Evolutionary conservation across 352 stramenopile species (phyloP).

Genomic region (Pythium diclinum): DNA sequence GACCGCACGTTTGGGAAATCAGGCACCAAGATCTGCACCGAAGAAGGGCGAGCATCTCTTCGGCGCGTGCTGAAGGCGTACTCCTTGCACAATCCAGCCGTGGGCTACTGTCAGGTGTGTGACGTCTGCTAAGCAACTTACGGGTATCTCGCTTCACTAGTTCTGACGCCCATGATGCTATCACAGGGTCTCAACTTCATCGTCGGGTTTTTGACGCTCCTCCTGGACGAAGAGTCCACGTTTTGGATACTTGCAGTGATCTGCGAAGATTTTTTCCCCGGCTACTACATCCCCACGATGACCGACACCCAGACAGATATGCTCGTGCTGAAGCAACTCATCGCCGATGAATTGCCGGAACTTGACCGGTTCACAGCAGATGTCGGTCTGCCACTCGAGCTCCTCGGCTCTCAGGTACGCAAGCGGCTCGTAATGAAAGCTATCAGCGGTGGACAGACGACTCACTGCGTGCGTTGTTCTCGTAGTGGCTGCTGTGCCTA

Average conservation of each 20-base stretch:
- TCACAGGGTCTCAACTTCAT: slow-evolving; percentile 84
- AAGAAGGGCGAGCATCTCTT: slow-evolving; percentile 47
- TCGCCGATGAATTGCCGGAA: slow-evolving; percentile 71
- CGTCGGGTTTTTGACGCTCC: slow-evolving; percentile 78
- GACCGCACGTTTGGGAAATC: slow-evolving; percentile 83
- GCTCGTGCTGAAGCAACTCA: slow-evolving; percentile 85
- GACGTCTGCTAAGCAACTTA: too few species aligned
- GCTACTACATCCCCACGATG: slow-evolving; percentile 89
- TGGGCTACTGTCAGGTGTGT: slow-evolving; percentile 84
- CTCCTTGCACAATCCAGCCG: slow-evolving; percentile 65
- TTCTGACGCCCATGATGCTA: not conserved
- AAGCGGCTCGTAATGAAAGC: not conserved
- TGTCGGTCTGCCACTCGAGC: slow-evolving; percentile 79
- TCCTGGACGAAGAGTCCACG: slow-evolving; percentile 80
- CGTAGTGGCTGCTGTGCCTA: slow-evolving; percentile 86
- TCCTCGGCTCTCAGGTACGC: slow-evolving; percentile 72
- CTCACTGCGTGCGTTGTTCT: not conserved
- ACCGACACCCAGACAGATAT: slow-evolving; percentile 88
- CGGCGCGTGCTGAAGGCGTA: slow-evolving; percentile 76
- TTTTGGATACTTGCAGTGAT: slow-evolving; percentile 89
- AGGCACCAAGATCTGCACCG: slow-evolving; percentile 55
- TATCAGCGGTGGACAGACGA: not conserved
- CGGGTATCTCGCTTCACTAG: not conserved
- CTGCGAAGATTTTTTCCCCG: slow-evolving; percentile 86
- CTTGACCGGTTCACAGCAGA: slow-evolving; percentile 75